These are phyloP conservation scores for Euphorbia pulcherrima DNA, from an alignment of 345 rosid genomes.

Conservation along the genomic window DNA sequence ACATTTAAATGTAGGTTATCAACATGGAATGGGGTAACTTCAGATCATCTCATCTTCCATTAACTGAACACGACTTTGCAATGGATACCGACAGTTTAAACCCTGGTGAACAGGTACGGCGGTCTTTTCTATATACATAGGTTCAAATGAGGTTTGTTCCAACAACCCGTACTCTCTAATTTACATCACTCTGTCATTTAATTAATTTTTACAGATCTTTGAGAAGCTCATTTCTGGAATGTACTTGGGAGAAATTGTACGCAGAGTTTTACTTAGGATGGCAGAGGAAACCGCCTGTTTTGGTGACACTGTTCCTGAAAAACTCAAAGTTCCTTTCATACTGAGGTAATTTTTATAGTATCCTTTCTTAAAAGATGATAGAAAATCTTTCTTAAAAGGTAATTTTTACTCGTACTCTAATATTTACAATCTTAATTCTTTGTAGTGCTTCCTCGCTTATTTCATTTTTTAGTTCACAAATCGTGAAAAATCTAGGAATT, in stretches of 20 bases:
- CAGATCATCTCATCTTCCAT: slow-evolving; percentile 83
- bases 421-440: neutral
- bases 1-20: slow-evolving; percentile 55
- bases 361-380: neutral
- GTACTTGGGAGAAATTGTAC: slow-evolving; percentile 94
- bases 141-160: neutral
- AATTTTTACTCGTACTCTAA: neutral
- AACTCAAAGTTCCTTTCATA: slow-evolving; percentile 54
- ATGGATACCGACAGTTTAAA: slow-evolving; percentile 78
- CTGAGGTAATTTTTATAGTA: slow-evolving; percentile 42
- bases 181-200: neutral
- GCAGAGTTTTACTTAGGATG: slow-evolving; percentile 74
- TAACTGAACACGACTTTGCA: slow-evolving; percentile 69
- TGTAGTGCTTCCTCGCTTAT: no score
- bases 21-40: slow-evolving; percentile 99
- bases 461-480: neutral
- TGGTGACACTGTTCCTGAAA: slow-evolving; percentile 68
- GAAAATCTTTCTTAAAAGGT: neutral
- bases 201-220: slow-evolving; percentile 48
- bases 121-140: neutral
- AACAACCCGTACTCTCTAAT: neutral
- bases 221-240: slow-evolving; percentile 93
- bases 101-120: slow-evolving; percentile 84
- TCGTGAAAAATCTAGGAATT: neutral
- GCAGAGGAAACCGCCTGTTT: slow-evolving; percentile 87